Evolutionary conservation across 805 yeast genomes (phyloP).

Genomic region (Myxozyma udenii): DNA sequence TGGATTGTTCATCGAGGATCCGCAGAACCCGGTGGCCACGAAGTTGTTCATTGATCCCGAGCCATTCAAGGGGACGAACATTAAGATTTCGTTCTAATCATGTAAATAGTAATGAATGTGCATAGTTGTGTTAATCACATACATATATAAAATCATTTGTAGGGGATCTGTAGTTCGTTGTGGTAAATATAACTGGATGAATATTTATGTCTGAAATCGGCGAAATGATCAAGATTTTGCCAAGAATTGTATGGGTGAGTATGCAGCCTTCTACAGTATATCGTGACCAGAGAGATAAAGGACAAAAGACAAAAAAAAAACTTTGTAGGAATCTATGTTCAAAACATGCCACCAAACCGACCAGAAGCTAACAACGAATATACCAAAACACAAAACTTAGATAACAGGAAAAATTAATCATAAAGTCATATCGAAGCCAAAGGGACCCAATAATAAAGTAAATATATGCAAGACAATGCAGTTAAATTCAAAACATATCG

Average conservation of each 20-base stretch:
- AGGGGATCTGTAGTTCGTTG: not conserved
- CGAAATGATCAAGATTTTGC: too few species aligned
- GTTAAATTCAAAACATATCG: not conserved
- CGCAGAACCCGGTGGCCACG: conserved; percentile 20
- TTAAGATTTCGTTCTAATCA: conserved; percentile 13
- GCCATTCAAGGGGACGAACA: conserved; percentile 20
- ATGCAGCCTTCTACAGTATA: too few species aligned
- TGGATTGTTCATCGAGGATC: conserved; percentile 22
- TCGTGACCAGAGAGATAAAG: too few species aligned
- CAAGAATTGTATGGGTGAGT: too few species aligned
- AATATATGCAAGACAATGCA: not conserved
- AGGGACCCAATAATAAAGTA: not conserved
- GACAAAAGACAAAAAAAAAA: not conserved
- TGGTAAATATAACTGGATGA: too few species aligned
- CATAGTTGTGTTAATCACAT: not conserved
- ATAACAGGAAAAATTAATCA: not conserved
- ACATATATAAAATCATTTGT: not conserved
- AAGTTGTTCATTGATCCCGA: conserved; percentile 20
- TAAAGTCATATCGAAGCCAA: not conserved
- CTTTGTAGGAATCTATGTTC: not conserved
- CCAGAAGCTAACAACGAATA: not conserved
- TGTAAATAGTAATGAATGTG: not conserved
- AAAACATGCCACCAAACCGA: not conserved
- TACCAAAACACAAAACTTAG: not conserved
- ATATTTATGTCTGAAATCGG: too few species aligned